A percentile compares a stretch with the other conserved stretches of the same genome.
phyloP scores from a whole-genome alignment of 108 stramenopile species.

The Discostella stelligeroides region DNA sequence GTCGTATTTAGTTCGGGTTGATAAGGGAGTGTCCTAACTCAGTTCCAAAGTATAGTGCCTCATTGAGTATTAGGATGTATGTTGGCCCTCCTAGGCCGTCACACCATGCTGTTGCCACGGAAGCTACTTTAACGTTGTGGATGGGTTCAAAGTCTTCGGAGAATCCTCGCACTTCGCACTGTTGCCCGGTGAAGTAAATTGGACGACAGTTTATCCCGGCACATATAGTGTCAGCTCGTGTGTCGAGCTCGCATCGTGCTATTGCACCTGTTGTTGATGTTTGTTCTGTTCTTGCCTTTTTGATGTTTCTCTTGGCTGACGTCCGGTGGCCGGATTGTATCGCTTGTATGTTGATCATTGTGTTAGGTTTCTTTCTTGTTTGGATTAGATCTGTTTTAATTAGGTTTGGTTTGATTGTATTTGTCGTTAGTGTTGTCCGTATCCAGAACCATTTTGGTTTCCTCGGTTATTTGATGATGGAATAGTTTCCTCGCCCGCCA shows the following conservation, averaged over 20 bases:
- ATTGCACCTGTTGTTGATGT: no score
- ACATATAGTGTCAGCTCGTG: not conserved
- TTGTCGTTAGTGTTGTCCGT: no score
- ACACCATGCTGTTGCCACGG: not conserved
- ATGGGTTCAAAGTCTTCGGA: not conserved
- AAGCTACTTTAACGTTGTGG: not conserved
- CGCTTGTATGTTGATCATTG: no score
- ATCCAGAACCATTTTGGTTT: no score
- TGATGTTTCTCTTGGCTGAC: no score
- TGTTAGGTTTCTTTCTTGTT: no score
- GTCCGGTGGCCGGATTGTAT: no score
- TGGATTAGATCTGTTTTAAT: no score
- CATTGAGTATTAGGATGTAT: constrained; percentile 3
- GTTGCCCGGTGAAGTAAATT: not conserved
- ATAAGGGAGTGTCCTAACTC: not conserved
- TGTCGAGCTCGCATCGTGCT: not conserved
- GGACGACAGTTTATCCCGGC: not conserved
- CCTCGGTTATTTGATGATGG: no score
- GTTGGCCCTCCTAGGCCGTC: not conserved
- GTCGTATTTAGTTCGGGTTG: constrained; percentile 32
- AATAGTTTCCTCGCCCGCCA: no score
- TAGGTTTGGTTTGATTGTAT: no score
- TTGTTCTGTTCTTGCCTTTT: no score
- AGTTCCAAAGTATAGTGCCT: constrained; percentile 8
- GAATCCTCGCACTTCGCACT: not conserved